Evolutionary conservation across 805 yeast genomes (phyloP).

Genomic region (Wickerhamiella siamensis): DNA sequence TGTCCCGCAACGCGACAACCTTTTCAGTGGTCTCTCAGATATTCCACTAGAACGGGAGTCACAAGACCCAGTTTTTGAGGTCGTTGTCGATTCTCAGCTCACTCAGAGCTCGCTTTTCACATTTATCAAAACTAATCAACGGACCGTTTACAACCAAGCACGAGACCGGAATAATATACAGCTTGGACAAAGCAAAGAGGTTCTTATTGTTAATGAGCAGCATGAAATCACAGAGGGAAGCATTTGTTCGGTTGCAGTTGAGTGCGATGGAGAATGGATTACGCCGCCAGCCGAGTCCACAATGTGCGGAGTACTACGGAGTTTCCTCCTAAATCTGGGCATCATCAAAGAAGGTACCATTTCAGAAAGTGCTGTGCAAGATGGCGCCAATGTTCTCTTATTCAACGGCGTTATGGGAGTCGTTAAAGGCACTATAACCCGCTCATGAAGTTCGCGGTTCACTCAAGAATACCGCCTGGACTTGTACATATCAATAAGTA

Average conservation of each 20-base stretch:
- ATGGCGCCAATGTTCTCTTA: slow-evolving; percentile 58
- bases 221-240: slow-evolving; percentile 66
- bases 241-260: slow-evolving; percentile 64
- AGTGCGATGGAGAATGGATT: slow-evolving; percentile 43
- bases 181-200: slow-evolving; percentile 36
- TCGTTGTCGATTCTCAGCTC: slow-evolving; percentile 38
- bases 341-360: slow-evolving; percentile 41
- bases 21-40: slow-evolving; percentile 20
- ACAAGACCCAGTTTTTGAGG: slow-evolving; percentile 34
- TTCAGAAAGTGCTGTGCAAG: slow-evolving; percentile 30
- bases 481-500: too few relatives aligned
- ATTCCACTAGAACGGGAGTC: slow-evolving; percentile 13
- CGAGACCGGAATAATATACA: slow-evolving; percentile 31
- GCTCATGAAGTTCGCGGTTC: too few relatives aligned
- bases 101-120: slow-evolving; percentile 41
- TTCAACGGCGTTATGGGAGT: slow-evolving; percentile 81
- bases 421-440: slow-evolving; percentile 2
- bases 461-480: too few relatives aligned
- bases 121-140: slow-evolving; percentile 70
- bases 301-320: slow-evolving; percentile 69
- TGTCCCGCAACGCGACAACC: slow-evolving; percentile 20
- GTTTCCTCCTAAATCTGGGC: slow-evolving; percentile 41
- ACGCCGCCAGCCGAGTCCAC: slow-evolving; percentile 80
- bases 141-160: slow-evolving; percentile 50
- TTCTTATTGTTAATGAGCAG: slow-evolving; percentile 48